phyloP scores from a whole-genome alignment of 2,329 filamentous ascomycete species.

The Simplicillium aogashimaense region DNA sequence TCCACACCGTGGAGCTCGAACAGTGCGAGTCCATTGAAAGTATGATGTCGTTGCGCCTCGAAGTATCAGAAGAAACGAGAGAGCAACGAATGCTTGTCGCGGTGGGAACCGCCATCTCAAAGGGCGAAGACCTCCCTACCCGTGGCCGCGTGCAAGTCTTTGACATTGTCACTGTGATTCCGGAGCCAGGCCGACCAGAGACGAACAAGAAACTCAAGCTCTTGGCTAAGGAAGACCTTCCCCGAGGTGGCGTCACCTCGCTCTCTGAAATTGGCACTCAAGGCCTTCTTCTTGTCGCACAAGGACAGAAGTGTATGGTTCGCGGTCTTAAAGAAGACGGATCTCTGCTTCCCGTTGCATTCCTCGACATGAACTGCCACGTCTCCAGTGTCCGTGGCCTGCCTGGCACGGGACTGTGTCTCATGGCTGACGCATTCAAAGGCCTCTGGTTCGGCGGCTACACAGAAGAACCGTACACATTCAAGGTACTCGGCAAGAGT shows the following conservation, averaged over 20 bases:
- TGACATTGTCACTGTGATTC: conserved; percentile 84
- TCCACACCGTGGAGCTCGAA: conserved; percentile 68
- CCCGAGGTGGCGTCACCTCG: conserved; percentile 83
- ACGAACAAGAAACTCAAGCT: conserved; percentile 79
- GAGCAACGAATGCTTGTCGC: conserved; percentile 74
- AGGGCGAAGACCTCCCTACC: conserved; percentile 82
- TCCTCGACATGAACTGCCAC: conserved; percentile 95
- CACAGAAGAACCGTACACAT: conserved; percentile 91
- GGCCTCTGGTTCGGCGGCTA: conserved; percentile 96
- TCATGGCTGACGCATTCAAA: conserved; percentile 85
- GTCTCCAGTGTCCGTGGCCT: conserved; percentile 80
- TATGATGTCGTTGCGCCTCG: conserved; percentile 74
- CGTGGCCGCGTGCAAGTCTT: conserved; percentile 83
- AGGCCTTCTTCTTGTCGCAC: conserved; percentile 79
- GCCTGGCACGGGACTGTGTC: conserved; percentile 70
- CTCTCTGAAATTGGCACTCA: conserved; percentile 77
- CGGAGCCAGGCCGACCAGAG: conserved; percentile 75
- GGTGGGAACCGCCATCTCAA: conserved; percentile 76
- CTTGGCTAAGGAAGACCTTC: conserved; percentile 79
- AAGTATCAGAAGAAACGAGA: conserved; percentile 84
- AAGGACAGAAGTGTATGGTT: conserved; percentile 97
- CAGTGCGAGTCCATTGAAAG: conserved; percentile 69
- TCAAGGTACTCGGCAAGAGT: conserved; percentile 87
- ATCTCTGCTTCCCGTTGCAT: conserved; percentile 83
- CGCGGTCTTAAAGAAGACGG: conserved; percentile 92